Conservation (phyloP, 1,284 basidiomycete species). For the Xerocomus nothofagi region DNA sequence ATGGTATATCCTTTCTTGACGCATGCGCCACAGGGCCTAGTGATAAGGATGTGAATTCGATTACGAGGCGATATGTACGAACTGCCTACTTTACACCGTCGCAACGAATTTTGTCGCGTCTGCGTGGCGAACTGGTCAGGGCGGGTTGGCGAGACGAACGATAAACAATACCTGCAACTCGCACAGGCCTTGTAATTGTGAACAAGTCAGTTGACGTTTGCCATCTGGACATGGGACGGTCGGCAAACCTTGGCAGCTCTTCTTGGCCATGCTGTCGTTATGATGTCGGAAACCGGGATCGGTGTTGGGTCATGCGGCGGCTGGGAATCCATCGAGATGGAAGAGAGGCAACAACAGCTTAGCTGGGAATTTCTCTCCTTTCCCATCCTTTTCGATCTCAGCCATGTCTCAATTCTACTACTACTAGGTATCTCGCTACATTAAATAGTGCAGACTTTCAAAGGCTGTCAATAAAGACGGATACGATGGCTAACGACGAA, state of each 20-base stretch:
- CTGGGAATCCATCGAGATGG: constrained; percentile 40
- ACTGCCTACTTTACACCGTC: constrained; percentile 49
- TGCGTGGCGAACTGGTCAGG: constrained; percentile 20
- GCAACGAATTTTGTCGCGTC: constrained; percentile 60
- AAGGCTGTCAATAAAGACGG: neutral
- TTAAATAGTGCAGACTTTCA: neutral
- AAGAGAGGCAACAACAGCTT: constrained; percentile 22
- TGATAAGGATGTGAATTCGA: neutral
- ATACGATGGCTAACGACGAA: constrained; percentile 2
- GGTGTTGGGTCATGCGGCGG: constrained; percentile 35
- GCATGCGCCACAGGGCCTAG: constrained; percentile 55
- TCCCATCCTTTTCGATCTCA: constrained; percentile 19
- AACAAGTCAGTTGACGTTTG: constrained; percentile 15
- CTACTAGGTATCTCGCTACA: too few species aligned
- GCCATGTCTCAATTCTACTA: too few species aligned
- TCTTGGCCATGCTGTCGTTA: constrained; percentile 40
- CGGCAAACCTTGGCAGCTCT: constrained; percentile 45
- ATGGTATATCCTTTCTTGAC: constrained; percentile 48
- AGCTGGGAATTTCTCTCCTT: constrained; percentile 33
- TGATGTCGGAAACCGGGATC: constrained; percentile 51
- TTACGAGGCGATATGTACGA: neutral
- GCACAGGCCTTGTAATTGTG: constrained; percentile 48
- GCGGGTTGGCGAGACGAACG: neutral
- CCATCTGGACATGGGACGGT: constrained; percentile 2
- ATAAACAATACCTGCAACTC: constrained; percentile 49